phyloP scores from a whole-genome alignment of 345 rosid species.

The Rubroshorea leprosula region DNA sequence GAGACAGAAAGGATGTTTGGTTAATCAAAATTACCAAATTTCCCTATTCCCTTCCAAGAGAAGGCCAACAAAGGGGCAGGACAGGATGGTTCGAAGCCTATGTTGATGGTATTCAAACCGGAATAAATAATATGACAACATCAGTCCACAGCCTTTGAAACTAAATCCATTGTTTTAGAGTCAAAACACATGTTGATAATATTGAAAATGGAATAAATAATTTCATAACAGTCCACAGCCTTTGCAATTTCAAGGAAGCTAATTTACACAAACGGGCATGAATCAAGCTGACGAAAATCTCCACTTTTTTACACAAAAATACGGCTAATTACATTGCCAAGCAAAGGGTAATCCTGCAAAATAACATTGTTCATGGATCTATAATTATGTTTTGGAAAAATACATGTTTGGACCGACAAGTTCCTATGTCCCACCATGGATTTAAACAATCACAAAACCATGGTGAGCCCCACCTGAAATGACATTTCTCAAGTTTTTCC shows the following conservation, averaged over 20 bases:
- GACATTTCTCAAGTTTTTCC: conserved; percentile 2
- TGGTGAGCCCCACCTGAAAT: conserved; percentile 24
- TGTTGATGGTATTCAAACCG: conserved; percentile 18
- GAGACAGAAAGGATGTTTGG: conserved; percentile 8
- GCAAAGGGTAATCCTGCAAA: too few relatives aligned
- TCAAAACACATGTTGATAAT: too few relatives aligned
- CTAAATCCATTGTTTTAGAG: too few relatives aligned
- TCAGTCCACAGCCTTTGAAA: conserved; percentile 21
- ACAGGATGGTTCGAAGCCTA: conserved; percentile 22
- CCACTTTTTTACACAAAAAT: not conserved
- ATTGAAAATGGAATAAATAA: too few relatives aligned
- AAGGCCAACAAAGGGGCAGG: conserved; percentile 28
- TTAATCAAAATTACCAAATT: conserved; percentile 24
- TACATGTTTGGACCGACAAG: conserved; percentile 13
- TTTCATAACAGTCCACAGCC: too few relatives aligned
- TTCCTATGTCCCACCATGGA: conserved; percentile 19
- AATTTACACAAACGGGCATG: conserved; percentile 11
- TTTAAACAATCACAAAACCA: conserved; percentile 7
- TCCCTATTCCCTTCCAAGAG: conserved; percentile 29
- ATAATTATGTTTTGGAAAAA: conserved; percentile 20
- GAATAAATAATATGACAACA: not conserved
- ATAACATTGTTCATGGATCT: conserved; percentile 1
- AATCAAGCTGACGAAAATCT: conserved; percentile 6
- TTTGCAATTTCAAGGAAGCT: conserved; percentile 6
- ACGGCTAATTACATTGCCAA: too few relatives aligned